These are phyloP conservation scores for Leucosporidium yakuticum DNA, from an alignment of 768 basidiomycete genomes.

Conservation along the genomic window DNA sequence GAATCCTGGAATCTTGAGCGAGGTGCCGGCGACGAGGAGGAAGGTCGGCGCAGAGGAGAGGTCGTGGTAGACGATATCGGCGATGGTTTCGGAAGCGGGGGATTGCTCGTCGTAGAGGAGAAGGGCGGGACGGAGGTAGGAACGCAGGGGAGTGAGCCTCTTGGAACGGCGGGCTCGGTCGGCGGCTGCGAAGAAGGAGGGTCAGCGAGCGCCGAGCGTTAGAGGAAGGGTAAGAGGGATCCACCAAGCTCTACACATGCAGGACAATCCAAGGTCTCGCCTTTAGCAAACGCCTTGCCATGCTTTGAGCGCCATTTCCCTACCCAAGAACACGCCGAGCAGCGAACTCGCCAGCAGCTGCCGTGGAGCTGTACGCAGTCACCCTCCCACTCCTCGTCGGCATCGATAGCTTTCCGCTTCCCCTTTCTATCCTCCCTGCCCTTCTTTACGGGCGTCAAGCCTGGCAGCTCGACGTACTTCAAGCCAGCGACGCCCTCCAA, in stretches of 20 bases:
- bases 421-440: slow-evolving; percentile 11
- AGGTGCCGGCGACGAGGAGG: slow-evolving; percentile 95
- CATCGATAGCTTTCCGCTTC: background rate
- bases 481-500: slow-evolving; percentile 78
- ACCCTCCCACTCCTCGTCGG: slow-evolving; percentile 53
- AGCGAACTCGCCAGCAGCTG: slow-evolving; percentile 84
- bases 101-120: slow-evolving; percentile 90
- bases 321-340: slow-evolving; percentile 73
- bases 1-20: slow-evolving; percentile 87
- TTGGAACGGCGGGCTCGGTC: slow-evolving; percentile 65
- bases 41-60: slow-evolving; percentile 75
- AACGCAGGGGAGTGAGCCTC: slow-evolving; percentile 61
- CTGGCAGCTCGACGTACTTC: slow-evolving; percentile 25
- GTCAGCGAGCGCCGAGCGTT: background rate
- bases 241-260: slow-evolving; percentile 57
- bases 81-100: slow-evolving; percentile 67
- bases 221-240: background rate
- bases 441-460: background rate
- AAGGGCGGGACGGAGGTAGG: slow-evolving; percentile 87
- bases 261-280: slow-evolving; percentile 74
- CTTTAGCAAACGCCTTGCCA: slow-evolving; percentile 59
- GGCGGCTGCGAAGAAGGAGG: slow-evolving; percentile 54
- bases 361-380: slow-evolving; percentile 91
- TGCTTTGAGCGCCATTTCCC: slow-evolving; percentile 63
- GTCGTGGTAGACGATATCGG: slow-evolving; percentile 68